These are phyloP conservation scores for Sequoiadendron giganteum DNA, from an alignment of 75 land plant genomes.

Conservation along the genomic window DNA sequence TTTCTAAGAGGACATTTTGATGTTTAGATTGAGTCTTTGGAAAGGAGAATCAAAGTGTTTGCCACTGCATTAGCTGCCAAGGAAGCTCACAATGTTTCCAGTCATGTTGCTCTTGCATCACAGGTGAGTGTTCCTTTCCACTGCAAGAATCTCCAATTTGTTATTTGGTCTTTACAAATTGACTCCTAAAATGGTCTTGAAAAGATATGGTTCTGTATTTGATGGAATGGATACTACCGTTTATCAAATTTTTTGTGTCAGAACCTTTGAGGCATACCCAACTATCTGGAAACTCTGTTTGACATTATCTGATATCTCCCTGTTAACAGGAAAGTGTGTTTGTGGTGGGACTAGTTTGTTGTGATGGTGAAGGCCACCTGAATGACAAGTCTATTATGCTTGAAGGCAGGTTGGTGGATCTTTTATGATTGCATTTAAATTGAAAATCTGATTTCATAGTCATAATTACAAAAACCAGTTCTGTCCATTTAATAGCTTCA, in stretches of 20 bases:
- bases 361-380: slow-evolving; percentile 89
- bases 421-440: slow-evolving; percentile 2
- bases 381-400: slow-evolving; percentile 85
- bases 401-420: slow-evolving; percentile 74
- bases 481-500: neutral
- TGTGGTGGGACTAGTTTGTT: slow-evolving; percentile 85
- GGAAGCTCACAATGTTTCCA: slow-evolving; percentile 38
- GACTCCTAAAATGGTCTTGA: neutral
- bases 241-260: neutral
- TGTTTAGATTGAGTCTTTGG: slow-evolving; percentile 69
- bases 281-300: slow-evolving; percentile 5
- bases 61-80: slow-evolving; percentile 44
- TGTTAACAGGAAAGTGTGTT: slow-evolving; percentile 66
- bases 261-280: neutral
- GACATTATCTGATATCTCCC: slow-evolving; percentile 10
- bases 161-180: neutral
- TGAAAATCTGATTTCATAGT: neutral
- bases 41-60: slow-evolving; percentile 56
- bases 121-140: slow-evolving; percentile 43
- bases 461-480: slow-evolving; percentile 11
- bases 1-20: neutral
- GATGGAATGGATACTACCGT: neutral
- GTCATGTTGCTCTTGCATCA: slow-evolving; percentile 77
- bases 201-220: neutral
- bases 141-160: neutral